These are phyloP conservation scores for Fusarium pseudoanthophilum DNA, from an alignment of 2,329 filamentous ascomycete species.

Conservation along the genomic window DNA sequence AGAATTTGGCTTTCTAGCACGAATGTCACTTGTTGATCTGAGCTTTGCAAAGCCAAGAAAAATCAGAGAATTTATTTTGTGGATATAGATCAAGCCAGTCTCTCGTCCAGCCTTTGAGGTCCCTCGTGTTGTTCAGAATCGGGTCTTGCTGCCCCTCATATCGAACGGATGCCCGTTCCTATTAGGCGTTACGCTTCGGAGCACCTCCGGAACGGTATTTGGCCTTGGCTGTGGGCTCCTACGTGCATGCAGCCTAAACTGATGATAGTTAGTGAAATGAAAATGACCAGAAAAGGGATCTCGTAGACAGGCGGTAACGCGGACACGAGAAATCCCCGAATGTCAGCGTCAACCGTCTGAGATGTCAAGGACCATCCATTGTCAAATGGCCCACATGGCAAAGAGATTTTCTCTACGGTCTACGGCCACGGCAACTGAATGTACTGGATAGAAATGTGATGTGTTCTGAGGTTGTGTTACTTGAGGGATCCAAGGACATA, in stretches of 20 bases:
- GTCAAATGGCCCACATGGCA: constrained; percentile 2
- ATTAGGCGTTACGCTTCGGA: constrained; percentile 4
- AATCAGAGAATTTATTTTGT: neutral
- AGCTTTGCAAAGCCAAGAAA: neutral
- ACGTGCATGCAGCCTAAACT: neutral
- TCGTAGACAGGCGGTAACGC: neutral
- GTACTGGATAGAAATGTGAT: neutral
- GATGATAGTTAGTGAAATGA: neutral
- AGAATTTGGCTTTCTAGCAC: neutral
- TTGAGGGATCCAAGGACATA: too few species aligned
- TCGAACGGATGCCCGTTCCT: neutral
- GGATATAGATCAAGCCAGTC: neutral
- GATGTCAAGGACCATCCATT: neutral
- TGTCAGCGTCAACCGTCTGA: neutral
- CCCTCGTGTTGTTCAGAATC: neutral
- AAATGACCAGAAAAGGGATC: neutral
- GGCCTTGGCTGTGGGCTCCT: neutral
- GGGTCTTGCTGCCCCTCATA: neutral
- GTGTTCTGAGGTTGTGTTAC: neutral
- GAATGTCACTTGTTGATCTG: neutral
- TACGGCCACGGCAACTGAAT: neutral
- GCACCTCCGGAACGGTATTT: constrained; percentile 1
- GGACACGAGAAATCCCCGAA: neutral
- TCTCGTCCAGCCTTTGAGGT: neutral
- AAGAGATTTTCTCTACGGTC: constrained; percentile 2